Evolutionary conservation across 768 basidiomycete genomes (phyloP), one percentile per base, ranked within the genome.

Genomic region (Podaxis mareebaensis): DNA sequence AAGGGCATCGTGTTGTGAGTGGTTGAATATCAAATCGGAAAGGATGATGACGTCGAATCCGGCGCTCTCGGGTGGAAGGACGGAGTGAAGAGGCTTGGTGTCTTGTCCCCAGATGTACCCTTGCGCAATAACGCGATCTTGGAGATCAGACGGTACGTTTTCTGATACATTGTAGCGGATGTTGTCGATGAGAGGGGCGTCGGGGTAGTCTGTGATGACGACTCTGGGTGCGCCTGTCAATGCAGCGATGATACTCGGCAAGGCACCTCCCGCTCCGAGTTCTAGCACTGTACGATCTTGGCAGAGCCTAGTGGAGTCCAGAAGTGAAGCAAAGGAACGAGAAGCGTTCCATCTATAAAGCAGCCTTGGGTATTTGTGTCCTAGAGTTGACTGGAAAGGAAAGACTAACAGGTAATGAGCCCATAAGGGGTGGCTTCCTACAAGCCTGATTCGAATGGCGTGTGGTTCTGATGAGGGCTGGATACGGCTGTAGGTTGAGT

Each of bases 1-100:
- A 20, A 98, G 78, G 0, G 92, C 91, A 33, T 88, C 86, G 70
- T 98, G 95, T 89, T 96, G 93, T 1, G 95, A 95, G 68, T 96
- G 95, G 68, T 96, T 97, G 76, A 96, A 97, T 38, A 98, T 85
- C 38, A 99, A 85, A 75, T 99, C 96, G 1, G 94, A 96, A 61
- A 98, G 80, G 64, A 99, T 87, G 59, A 98, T 82, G 22, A 96
- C 70, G 68, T 96, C 87, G 69, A 93, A 98, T 33, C 76, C 54
- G 75, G 2, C 67, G 44, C 26, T 65, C 65, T 22, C 53, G 13
- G 53, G 7, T 56, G 70, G 67, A 8, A 77, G 68, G 5, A 70
- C 55, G 8, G 74, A 72, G 1, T 88, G 67, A 6, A 92, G 75
- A 0, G 78, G 73, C 8, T 75, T 63, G 3, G 87, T 78, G 0